These are phyloP conservation scores for Russula virescens DNA, from an alignment of 768 basidiomycete species.

Conservation along the genomic window DNA sequence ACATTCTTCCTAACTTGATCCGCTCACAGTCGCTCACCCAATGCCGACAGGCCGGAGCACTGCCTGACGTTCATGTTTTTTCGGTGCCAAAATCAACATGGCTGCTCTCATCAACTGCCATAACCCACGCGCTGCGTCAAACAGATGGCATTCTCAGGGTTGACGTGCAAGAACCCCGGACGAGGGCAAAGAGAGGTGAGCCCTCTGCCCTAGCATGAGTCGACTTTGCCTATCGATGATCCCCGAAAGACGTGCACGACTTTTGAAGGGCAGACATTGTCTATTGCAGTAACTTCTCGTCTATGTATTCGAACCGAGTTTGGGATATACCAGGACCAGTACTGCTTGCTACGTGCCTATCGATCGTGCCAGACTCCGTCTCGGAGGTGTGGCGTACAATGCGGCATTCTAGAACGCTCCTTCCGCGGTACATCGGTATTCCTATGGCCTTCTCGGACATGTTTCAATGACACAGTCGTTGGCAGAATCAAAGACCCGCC, in stretches of 20 bases:
- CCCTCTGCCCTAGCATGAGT: background rate
- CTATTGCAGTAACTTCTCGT: background rate
- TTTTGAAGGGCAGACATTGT: background rate
- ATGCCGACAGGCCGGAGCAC: slow-evolving; percentile 16
- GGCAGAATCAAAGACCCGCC: too few species aligned
- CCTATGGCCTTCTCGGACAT: background rate
- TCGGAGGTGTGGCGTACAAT: background rate
- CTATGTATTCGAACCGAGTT: too few species aligned
- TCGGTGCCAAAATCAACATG: slow-evolving; percentile 16
- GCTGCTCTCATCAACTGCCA: slow-evolving; percentile 7
- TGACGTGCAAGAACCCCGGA: slow-evolving; percentile 21
- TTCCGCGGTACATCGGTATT: background rate
- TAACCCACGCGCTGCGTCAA: slow-evolving; percentile 12
- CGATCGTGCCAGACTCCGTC: background rate
- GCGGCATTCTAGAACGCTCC: background rate
- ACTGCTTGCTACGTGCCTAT: slow-evolving; percentile 1
- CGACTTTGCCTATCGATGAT: slow-evolving; percentile 3
- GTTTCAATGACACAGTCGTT: background rate
- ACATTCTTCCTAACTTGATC: slow-evolving; percentile 3
- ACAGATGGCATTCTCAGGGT: slow-evolving; percentile 21
- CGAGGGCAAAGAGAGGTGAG: slow-evolving; percentile 21
- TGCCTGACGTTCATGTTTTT: slow-evolving; percentile 21
- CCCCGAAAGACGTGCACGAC: slow-evolving; percentile 1
- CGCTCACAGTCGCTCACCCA: slow-evolving; percentile 5
- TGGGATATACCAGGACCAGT: background rate